A percentile compares a stretch with the other conserved stretches of the same genome.
phyloP scores from a whole-genome alignment of 148 eudicot species.

The Arbutus unedo region DNA sequence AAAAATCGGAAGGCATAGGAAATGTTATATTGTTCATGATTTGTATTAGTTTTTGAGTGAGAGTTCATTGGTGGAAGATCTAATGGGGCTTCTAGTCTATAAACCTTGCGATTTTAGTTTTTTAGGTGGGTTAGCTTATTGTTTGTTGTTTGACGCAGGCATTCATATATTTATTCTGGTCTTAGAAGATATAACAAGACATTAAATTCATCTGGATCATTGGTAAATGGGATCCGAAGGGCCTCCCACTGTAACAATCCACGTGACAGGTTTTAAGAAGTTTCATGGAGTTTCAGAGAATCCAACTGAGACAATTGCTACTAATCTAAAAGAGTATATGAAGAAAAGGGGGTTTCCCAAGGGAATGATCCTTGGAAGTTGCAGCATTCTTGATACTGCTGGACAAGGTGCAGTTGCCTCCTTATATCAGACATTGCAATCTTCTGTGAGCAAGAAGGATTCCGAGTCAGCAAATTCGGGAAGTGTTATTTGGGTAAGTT shows the following conservation, averaged over 20 bases:
- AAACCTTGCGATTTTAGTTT: background rate
- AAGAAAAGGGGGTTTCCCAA: slow-evolving; percentile 67
- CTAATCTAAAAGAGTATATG: slow-evolving; percentile 58
- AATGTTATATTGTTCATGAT: background rate
- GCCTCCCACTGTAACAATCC: slow-evolving; percentile 67
- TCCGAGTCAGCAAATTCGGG: slow-evolving; percentile 38
- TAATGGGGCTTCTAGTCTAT: background rate
- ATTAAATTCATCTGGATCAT: slow-evolving; percentile 18
- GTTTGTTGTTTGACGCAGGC: slow-evolving; percentile 35
- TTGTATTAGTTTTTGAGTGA: background rate
- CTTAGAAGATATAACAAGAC: slow-evolving; percentile 23
- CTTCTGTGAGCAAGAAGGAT: slow-evolving; percentile 42
- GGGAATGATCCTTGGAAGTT: slow-evolving; percentile 80
- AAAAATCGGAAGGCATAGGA: background rate
- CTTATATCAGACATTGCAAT: slow-evolving; percentile 75
- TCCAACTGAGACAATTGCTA: slow-evolving; percentile 86
- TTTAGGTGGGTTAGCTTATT: background rate
- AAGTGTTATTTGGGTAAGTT: slow-evolving; percentile 80
- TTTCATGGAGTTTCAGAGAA: slow-evolving; percentile 96
- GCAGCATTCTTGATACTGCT: slow-evolving; percentile 88
- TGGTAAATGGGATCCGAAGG: slow-evolving; percentile 94
- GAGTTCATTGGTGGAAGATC: background rate
- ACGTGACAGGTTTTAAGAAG: slow-evolving; percentile 90
- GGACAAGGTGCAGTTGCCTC: slow-evolving; percentile 86
- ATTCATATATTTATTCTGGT: slow-evolving; percentile 10